Evolutionary conservation across 495 filamentous ascomycete species (phyloP), one percentile per base, ranked within the genome.

Genomic region (Penicillium robsamsonii): DNA sequence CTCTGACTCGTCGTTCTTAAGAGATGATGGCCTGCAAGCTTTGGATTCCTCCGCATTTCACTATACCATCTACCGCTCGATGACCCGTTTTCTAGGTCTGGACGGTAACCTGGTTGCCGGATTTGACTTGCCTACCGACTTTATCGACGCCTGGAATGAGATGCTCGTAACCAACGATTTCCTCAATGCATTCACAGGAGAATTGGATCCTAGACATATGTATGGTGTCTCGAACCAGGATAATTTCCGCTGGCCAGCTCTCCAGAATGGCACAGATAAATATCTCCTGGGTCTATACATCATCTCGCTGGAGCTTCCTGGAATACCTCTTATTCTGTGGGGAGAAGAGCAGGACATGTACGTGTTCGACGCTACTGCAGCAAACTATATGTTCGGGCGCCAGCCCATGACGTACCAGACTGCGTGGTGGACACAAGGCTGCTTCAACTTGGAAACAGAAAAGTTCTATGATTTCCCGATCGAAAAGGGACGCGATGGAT

Each of bases 321-420:
- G 79, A 11, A 77, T 79, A 38, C 79, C 79, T 22, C 57, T 80
- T 5, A 58, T 79, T 29, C 55, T 70, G 15, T 81, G 76, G 76
- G 79, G 79, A n/a, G 78, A 81, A 57, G 79, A 81, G 59, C 79
- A 81, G 63, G 77, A 71, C 6, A 75, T 76, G 52, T 79, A 81
- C 47, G 69, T 78, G 24, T 67, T 79, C 24, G 78, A 80, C 25
- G 79, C 72, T 53, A 76, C 76, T 38, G 76, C 76, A 18, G 57
- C 63, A n/a, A 77, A 79, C 56, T 79, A 80, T 49, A 64, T 81
- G 24, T 81, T 77, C 50, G 79, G 79, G 12, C 70, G 79, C 27
- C 70, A 74, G 55, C 66, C 78, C 29, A 79, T 82, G 74, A 67
- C 71, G 17, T 76, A 75, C n/a, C 61, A 70, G 35, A 72, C 69